These are phyloP conservation scores for Lactifluus echinatus DNA, from an alignment of 768 basidiomycete genomes.

Conservation along the genomic window DNA sequence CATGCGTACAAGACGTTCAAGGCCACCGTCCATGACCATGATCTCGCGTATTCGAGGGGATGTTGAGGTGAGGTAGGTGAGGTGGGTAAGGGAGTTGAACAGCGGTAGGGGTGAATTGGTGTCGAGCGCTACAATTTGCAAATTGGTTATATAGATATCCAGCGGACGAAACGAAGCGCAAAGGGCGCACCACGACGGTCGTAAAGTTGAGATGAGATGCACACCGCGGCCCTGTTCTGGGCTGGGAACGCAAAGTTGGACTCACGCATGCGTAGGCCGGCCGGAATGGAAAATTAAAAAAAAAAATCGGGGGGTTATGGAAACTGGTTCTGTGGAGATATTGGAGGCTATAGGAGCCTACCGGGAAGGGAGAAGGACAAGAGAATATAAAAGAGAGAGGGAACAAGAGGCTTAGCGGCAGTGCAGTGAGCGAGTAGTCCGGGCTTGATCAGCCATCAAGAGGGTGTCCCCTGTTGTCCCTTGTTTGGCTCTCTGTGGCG, in stretches of 20 bases:
- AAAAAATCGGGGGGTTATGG: not conserved
- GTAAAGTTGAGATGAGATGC: constrained; percentile 90
- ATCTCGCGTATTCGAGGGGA: constrained; percentile 97
- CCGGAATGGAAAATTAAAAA: not conserved
- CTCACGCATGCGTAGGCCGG: constrained; percentile 60
- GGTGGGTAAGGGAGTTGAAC: constrained; percentile 92
- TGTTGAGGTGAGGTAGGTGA: constrained; percentile 93
- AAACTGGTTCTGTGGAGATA: not conserved
- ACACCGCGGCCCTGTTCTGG: constrained; percentile 92
- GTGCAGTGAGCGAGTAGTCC: not conserved
- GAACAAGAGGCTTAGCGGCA: not conserved
- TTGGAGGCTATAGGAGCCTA: not conserved
- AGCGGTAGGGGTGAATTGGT: constrained; percentile 55
- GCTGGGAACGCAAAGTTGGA: constrained; percentile 92
- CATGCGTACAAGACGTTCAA: constrained; percentile 90
- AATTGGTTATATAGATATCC: not conserved
- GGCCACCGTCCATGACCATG: constrained; percentile 94
- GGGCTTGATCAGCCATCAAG: constrained; percentile 22
- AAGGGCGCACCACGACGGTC: constrained; percentile 75
- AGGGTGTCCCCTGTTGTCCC: not conserved
- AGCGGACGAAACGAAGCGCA: not conserved
- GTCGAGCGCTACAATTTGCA: constrained; percentile 35
- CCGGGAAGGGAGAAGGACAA: not conserved
- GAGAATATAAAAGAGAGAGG: not conserved
- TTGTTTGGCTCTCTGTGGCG: constrained; percentile 16